Conservation (phyloP, 345 rosid species). For the Acer negundo region DNA sequence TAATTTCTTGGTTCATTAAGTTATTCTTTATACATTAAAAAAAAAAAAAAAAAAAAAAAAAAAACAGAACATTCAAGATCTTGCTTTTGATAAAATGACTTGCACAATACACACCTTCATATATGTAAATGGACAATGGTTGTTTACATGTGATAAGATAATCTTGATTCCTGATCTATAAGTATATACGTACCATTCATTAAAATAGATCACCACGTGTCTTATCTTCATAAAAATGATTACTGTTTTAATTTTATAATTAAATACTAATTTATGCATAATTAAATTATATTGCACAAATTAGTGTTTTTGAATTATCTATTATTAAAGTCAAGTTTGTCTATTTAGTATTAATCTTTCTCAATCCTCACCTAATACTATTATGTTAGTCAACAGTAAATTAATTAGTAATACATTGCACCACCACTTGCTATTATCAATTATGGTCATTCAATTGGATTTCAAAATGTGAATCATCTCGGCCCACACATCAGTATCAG, state of each 20-base stretch:
- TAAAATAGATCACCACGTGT: not conserved
- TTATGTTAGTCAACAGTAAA: slow-evolving; percentile 4
- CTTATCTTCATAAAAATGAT: not conserved
- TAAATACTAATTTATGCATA: not conserved
- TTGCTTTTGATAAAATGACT: no score
- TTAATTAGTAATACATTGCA: not conserved
- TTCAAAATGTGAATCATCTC: slow-evolving; percentile 2
- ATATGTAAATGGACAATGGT: no score
- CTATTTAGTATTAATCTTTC: slow-evolving; percentile 6
- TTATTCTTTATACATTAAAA: no score
- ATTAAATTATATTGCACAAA: not conserved
- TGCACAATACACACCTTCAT: no score
- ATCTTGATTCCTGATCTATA: no score
- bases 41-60: no score
- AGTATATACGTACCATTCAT: no score
- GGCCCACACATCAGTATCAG: not conserved
- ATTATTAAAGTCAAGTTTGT: not conserved
- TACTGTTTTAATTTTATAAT: no score
- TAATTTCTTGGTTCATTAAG: no score
- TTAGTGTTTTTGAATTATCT: not conserved
- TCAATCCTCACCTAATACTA: slow-evolving; percentile 15
- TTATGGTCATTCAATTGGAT: not conserved
- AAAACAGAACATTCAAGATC: no score
- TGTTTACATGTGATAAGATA: no score
- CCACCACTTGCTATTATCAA: not conserved